Percentiles rank a stretch among this genome's conserved stretches.
Evolutionary conservation across 495 filamentous ascomycete species (phyloP).

Genomic region (Barbatosphaeria neglecta): DNA sequence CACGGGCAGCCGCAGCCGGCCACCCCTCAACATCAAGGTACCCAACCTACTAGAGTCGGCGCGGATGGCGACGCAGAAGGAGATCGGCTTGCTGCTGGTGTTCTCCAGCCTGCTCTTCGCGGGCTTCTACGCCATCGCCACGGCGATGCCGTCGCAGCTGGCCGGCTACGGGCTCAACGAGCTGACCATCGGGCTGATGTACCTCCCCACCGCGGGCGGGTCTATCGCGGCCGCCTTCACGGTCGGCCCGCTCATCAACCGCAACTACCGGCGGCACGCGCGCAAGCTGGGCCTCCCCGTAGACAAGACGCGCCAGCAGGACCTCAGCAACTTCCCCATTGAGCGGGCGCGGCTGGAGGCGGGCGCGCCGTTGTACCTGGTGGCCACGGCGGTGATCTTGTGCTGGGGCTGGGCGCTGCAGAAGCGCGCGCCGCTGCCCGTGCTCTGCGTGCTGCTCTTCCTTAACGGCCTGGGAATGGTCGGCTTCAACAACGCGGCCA

Average conservation of each 20-base stretch:
- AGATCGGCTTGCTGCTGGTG: slow-evolving; percentile 44
- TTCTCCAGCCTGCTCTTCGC: slow-evolving; percentile 44
- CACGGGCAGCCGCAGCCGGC: neutral
- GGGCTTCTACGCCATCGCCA: slow-evolving; percentile 44
- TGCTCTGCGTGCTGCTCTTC: slow-evolving; percentile 39
- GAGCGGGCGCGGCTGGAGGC: slow-evolving; percentile 47
- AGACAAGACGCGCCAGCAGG: slow-evolving; percentile 30
- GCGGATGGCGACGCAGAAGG: slow-evolving; percentile 46
- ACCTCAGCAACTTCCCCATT: slow-evolving; percentile 45
- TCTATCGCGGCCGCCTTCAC: slow-evolving; percentile 46
- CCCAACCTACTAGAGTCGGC: slow-evolving; percentile 52
- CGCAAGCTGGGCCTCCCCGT: slow-evolving; percentile 26
- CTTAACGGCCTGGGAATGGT: slow-evolving; percentile 34
- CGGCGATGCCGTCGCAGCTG: slow-evolving; percentile 34
- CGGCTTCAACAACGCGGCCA: slow-evolving; percentile 30
- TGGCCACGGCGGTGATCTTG: slow-evolving; percentile 22
- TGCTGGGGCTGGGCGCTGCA: slow-evolving; percentile 45
- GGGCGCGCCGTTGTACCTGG: slow-evolving; percentile 30
- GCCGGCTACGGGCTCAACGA: slow-evolving; percentile 42
- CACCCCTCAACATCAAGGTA: slow-evolving; percentile 23
- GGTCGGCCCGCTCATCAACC: slow-evolving; percentile 41
- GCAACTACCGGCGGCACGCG: slow-evolving; percentile 35
- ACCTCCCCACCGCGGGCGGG: slow-evolving; percentile 43
- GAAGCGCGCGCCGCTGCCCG: slow-evolving; percentile 23
- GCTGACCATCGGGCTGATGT: slow-evolving; percentile 43